Base-by-base conservation (phyloP, 2,329 filamentous ascomycete genomes). In the Nigrograna mackinnonii region DNA sequence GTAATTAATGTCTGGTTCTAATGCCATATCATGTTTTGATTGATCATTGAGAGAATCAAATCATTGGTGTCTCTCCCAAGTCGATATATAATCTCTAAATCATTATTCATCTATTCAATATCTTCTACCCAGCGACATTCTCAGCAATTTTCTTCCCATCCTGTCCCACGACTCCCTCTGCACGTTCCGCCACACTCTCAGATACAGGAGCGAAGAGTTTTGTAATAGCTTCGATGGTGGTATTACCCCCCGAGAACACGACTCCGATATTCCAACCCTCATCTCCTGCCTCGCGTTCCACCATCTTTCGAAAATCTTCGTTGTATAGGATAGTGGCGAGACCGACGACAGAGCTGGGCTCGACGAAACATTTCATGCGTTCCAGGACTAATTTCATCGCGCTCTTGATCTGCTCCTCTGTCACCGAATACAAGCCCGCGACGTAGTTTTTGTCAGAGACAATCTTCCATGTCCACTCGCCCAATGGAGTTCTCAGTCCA, bases 281-380 rank as follows among this genome's bases (percentile, higher is more conserved):
- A 39, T 82, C 77, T 0, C 88, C 87, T 0, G 75, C 87, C 67
- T 91, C 87, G 46, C 60, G 67, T 71, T 89, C 83, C 7, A 91
- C 86, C 68, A 86, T 68, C 11, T 60, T 43, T 41, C 65, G 49
- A 30, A 96, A 96, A 4, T 91, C 89, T 69, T 95, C 89, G 64
- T 96, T 87, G 52, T 83, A 96, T 53, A 97, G 71, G 39, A 84
- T 85, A 6, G 89, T 87, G 0, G 92, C 94, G 46, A 97, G 67
- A 1, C 84, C 82, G n/a, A 96, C 91, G 2, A 85, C 90, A 0
- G 87, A 83, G 68, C 86, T 91, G 17, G 92, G 92, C 76, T 97
- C 92, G 11, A 96, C 84, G 17, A 96, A 83, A 35, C 95, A 73
- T 80, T 97, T 96, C 78, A 94, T 83, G 44, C 91, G 75, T 79